Percentiles rank a stretch among this genome's conserved stretches.
These are phyloP conservation scores for Singerocomus rubriflavus DNA, from an alignment of 1,284 basidiomycete species.

Conservation along the genomic window DNA sequence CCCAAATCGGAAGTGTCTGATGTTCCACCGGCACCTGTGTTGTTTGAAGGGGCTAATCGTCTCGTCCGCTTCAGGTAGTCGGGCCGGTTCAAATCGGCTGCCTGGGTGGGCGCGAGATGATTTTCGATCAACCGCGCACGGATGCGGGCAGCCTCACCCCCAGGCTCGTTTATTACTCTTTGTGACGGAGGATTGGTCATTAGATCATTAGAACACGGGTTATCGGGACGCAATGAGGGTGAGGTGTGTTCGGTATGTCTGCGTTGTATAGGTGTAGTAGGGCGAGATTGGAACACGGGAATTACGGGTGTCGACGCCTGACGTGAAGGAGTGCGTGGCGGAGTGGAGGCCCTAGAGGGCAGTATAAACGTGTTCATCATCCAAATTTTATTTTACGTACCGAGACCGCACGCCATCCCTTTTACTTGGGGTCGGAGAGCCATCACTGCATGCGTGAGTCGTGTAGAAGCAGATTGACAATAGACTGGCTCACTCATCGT, in stretches of 20 bases:
- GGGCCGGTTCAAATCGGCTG: constrained; percentile 59
- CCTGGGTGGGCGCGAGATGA: constrained; percentile 44
- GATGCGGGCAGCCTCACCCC: constrained; percentile 60
- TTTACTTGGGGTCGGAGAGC: not conserved
- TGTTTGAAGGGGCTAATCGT: constrained; percentile 34
- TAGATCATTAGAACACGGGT: constrained; percentile 8
- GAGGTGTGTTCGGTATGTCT: constrained; percentile 1
- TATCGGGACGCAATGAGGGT: constrained; percentile 10
- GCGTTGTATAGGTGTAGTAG: constrained; percentile 11
- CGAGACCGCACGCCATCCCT: constrained; percentile 11
- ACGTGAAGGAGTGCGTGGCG: constrained; percentile 15
- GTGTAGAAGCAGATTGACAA: not conserved
- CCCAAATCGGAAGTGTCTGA: constrained; percentile 12
- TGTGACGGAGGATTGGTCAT: constrained; percentile 1
- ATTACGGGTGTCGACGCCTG: constrained; percentile 18
- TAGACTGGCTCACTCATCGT: constrained; percentile 14
- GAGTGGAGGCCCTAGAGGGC: constrained; percentile 18
- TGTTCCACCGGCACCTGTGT: not conserved
- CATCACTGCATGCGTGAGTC: constrained; percentile 13
- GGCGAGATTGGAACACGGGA: constrained; percentile 14
- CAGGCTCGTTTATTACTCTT: constrained; percentile 27
- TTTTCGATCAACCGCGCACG: constrained; percentile 49
- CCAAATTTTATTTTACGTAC: constrained; percentile 10
- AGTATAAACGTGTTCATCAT: not conserved
- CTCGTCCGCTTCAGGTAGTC: constrained; percentile 64